Evolutionary conservation across 1,284 basidiomycete species (phyloP), one percentile per base, ranked within the genome.

Genomic region (Sporisorium reilianum): DNA sequence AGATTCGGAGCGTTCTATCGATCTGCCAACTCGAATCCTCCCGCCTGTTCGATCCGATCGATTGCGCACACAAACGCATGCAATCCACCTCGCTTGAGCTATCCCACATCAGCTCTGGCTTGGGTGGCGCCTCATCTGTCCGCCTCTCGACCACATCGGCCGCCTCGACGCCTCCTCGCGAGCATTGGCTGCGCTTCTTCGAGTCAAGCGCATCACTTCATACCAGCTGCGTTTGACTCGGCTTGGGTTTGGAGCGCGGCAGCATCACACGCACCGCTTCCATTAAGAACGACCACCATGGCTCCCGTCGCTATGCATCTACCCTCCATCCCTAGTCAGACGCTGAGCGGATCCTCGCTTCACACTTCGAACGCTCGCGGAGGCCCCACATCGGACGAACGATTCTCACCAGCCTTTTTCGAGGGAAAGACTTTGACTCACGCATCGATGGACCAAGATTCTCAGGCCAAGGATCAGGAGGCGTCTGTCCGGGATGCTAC

Each of bases 301-400:
- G 32, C 49, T 18, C 45, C 45, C 30, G 59, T 68, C 65, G 60
- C 55, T 25, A 68, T 34, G 60, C 65, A 59, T 68, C 45, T 34
- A 40, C 45, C 55, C 11, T 12, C 30, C 34, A 6, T 36, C 3
- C 36, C 40, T 20, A 26, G 20, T 1, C 41, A 40, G 26, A 1
- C 18, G 3, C 34, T 9, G 5, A 25, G 36, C 23, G 38, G 28
- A 18, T 38, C 51, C 2, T 20, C 55, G 9, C 42, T 23, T 5
- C 44, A 41, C 20, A 34, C 52, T 11, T 12, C 57, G 2, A 55
- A 34, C 42, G 18, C 45, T 2, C 42, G 36, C 48, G 40, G 22
- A 16, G 56, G 40, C 11, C 23, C 40, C 3, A 30, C 45, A 9
- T 40, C 30, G 14, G 26, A 22, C 36, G 56, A 52, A 26, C 11